Base-by-base conservation (phyloP, 2,329 filamentous ascomycete species). In the Xylariaceae sp. region DNA sequence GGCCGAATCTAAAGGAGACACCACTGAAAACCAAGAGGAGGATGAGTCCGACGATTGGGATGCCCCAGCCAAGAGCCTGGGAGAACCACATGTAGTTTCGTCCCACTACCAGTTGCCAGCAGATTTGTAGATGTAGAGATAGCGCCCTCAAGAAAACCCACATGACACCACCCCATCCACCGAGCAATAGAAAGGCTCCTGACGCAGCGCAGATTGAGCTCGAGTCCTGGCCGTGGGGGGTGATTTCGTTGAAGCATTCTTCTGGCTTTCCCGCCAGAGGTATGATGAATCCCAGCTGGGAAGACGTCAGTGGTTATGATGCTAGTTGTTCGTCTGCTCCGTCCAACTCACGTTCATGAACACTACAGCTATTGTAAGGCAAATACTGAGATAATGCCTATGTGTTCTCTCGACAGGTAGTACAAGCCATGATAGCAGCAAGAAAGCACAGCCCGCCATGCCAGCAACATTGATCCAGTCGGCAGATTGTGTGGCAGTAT, bases 111-210 rank as follows among this genome's bases (percentile, higher is more conserved):
- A 96, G 83, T 73, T 98, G 92, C 95, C 95, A 99, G 79, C 93
- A 97, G 63, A 99, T 97, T 74, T 98, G 95, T 23, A 99, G 86
- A 74, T 99, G 95, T 67, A 99, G 88, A 4, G 92, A 96, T 29
- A 98, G 77, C 0, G 94, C 90, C 62, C 95, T 87, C 58, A 97
- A 82, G 72, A 97, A 96, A 62, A 93, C 86, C 94, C 95, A 99
- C 74, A 96, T 87, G 28, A 92, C 86, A 41, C 88, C 90, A 26
- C 86, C 84, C 82, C 93, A 91, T 39, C 93, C 95, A 50, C 95
- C 95, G 26, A 93, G 84, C 47, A 98, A 83, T 47, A 99, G 78
- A 63, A 97, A 88, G 1, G 92, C 84, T 8, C 95, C 95, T 0
- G 93, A 96, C 58, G 92, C 89, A 4, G 92, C 95, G 72, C 95